Conservation (phyloP, 148 eudicot genomes). For the Diospyros lotus region DNA sequence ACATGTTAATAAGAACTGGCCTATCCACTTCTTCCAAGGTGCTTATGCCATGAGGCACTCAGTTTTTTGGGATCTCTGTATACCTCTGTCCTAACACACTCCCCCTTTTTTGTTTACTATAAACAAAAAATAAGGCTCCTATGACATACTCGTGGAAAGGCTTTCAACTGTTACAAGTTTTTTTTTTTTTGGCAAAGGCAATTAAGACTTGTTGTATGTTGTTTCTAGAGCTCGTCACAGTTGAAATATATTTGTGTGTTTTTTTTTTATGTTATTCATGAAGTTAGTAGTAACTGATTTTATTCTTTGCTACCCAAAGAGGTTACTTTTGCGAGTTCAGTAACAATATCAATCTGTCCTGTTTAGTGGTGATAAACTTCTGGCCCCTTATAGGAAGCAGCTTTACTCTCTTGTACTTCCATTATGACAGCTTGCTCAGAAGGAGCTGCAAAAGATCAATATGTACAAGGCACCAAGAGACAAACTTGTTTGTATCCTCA, state of each 20-base stretch:
- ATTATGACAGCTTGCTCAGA: constrained; percentile 76
- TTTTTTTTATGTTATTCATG: background rate
- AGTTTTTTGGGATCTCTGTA: too few relatives aligned
- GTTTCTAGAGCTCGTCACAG: background rate
- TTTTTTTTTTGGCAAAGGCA: background rate
- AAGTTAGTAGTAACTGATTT: background rate
- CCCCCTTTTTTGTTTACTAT: too few relatives aligned
- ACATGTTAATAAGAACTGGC: too few relatives aligned
- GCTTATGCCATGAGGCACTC: too few relatives aligned
- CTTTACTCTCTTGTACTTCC: constrained; percentile 8
- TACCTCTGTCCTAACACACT: too few relatives aligned
- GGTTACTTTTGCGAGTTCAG: background rate
- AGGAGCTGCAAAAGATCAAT: constrained; percentile 92
- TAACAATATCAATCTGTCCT: constrained; percentile 4
- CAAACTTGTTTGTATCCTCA: constrained; percentile 87
- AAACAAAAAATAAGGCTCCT: too few relatives aligned
- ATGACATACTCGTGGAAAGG: background rate
- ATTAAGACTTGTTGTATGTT: background rate
- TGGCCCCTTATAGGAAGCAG: background rate
- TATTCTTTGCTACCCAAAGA: background rate
- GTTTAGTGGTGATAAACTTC: background rate
- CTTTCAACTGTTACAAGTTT: background rate
- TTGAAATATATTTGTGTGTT: background rate
- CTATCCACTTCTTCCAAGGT: too few relatives aligned
- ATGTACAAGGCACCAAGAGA: constrained; percentile 97